Percentiles rank a stretch among this genome's conserved stretches.
phyloP scores from a whole-genome alignment of 257 asterid species.

The Coffea canephora region DNA sequence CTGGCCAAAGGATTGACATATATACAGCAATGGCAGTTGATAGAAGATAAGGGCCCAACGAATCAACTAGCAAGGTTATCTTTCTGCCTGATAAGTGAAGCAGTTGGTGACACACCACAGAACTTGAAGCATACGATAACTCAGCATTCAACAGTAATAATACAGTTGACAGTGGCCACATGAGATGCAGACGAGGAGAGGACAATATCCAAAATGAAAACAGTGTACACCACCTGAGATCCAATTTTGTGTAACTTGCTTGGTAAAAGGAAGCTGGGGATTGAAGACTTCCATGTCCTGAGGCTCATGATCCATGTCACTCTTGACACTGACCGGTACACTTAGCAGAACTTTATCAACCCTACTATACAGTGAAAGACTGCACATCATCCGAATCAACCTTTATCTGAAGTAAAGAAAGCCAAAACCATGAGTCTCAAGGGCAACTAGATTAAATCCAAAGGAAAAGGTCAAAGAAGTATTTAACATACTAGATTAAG shows the following conservation, averaged over 20 bases:
- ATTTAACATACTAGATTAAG: conserved; percentile 57
- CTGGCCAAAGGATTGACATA: not conserved
- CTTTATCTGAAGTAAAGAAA: conserved; percentile 53
- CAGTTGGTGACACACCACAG: not conserved
- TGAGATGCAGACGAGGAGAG: not conserved
- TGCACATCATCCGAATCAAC: conserved; percentile 73
- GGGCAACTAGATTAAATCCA: not conserved
- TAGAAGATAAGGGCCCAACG: not conserved
- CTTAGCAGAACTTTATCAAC: not conserved
- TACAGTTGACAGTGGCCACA: not conserved
- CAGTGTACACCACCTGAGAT: not conserved
- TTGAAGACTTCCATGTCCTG: not conserved
- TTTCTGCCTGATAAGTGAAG: not conserved
- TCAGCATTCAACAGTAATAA: not conserved
- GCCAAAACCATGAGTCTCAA: not conserved
- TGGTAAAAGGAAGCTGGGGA: not conserved
- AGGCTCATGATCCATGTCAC: not conserved
- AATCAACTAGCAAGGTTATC: not conserved
- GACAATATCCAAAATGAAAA: not conserved
- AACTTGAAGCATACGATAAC: not conserved
- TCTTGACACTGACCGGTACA: not conserved
- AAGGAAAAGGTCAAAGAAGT: not conserved
- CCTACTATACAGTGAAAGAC: conserved; percentile 37
- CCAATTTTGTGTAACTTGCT: not conserved
- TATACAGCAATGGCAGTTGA: not conserved